Evolutionary conservation across 2,329 filamentous ascomycete species (phyloP), one percentile per base, ranked within the genome.

Genomic region (Purpureocillium takamizusanense): DNA sequence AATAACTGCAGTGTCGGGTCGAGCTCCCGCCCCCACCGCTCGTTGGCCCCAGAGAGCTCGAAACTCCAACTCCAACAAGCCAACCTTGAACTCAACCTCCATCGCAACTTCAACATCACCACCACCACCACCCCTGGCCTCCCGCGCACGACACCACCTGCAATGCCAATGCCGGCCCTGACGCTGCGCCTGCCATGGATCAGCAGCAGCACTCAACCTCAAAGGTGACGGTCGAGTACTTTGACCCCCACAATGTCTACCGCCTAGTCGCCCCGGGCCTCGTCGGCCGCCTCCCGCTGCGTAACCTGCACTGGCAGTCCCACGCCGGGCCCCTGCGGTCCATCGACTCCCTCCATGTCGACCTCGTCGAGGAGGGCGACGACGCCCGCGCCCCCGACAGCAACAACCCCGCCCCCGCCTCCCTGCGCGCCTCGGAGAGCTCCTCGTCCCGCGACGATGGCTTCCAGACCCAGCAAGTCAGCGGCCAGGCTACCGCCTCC

Each of bases 281-380:
- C 41, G 71, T 84, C 31, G 72, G 83, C 31, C 83, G 86, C 39
- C 72, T 97, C 0, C 92, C 92, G 27, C 72, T 98, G 29, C 83
- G 81, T 46, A 94, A 97, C 54, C 78, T 98, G 33, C 87, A 97
- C 56, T 98, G 92, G 92, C 94, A 97, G 60, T 95, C 92, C 12
- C 86, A 94, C 44, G 83, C 83, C 21, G 83, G 92, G 1, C 92
- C 92, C 3, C 67, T 97, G 28, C 83, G 92, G 48, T 95, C 92
- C 12, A 98, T 98, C 58, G 83, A 88, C 54, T 89, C 87, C 11
- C 76, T 98, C 31, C 87, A 95, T 54, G 78, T 97, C 52, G 88
- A 95, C 44, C 79, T 97, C 42, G 70, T 89, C n/a, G 74, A 81
- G 7, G 67, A 76, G 60, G 69, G 64, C 52, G 61, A 68, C 53